Conservation (phyloP, 768 basidiomycete genomes). For the Pluteus cervinus region DNA sequence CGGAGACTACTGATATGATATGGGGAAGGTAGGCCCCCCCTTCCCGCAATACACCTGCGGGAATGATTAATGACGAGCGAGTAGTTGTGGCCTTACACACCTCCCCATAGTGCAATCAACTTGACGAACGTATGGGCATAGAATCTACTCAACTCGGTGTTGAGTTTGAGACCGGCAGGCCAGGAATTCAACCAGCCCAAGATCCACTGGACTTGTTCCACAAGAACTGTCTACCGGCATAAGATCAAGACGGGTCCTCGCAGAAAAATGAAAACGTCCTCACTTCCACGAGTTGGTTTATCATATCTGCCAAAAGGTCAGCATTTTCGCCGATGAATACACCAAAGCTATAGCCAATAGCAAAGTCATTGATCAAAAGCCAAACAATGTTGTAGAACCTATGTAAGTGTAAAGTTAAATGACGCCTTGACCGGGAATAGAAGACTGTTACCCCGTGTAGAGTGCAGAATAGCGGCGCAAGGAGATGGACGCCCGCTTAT, state of each 20-base stretch:
- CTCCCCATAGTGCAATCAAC: constrained; percentile 62
- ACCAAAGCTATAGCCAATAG: constrained; percentile 72
- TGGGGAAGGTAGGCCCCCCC: constrained; percentile 3
- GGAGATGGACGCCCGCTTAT: constrained; percentile 26
- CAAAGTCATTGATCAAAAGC: constrained; percentile 87
- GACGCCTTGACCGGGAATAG: too few species aligned
- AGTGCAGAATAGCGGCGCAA: constrained; percentile 41
- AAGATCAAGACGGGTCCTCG: background rate
- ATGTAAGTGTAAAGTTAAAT: background rate
- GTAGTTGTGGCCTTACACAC: constrained; percentile 36
- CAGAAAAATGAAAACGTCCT: background rate
- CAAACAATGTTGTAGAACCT: constrained; percentile 92
- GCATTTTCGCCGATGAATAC: constrained; percentile 66
- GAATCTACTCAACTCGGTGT: constrained; percentile 86
- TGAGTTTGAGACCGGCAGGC: constrained; percentile 95
- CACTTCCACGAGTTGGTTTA: constrained; percentile 37
- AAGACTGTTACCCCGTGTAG: too few species aligned
- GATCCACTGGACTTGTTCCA: constrained; percentile 42
- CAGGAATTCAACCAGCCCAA: constrained; percentile 88
- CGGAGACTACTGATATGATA: constrained; percentile 21
- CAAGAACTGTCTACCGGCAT: constrained; percentile 28
- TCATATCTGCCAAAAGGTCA: constrained; percentile 33
- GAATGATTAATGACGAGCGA: background rate
- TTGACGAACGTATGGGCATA: constrained; percentile 69
- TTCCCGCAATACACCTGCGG: constrained; percentile 3